Conservation (phyloP, 2,329 filamentous ascomycete genomes). For the Aspergillus melleus region DNA sequence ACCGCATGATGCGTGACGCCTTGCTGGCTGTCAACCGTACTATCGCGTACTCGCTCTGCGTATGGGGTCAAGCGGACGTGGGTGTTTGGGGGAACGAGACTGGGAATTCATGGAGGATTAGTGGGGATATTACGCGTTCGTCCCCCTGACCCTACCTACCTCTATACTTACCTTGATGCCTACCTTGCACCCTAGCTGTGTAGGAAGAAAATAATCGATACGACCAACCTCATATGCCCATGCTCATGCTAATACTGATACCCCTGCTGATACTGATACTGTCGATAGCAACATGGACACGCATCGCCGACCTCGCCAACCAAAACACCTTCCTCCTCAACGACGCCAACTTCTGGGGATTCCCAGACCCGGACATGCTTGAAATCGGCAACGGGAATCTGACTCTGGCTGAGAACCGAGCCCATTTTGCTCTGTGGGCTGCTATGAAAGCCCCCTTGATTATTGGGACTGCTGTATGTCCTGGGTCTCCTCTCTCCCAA, state of each 20-base stretch:
- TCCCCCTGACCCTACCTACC: no score
- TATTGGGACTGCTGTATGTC: constrained; percentile 44
- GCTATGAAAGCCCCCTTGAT: constrained; percentile 53
- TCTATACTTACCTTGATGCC: no score
- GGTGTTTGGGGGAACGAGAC: constrained; percentile 52
- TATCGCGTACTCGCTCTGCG: constrained; percentile 55
- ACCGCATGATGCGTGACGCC: constrained; percentile 54
- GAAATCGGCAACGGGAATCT: constrained; percentile 54
- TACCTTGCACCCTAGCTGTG: no score
- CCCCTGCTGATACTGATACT: neutral
- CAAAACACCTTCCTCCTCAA: constrained; percentile 50
- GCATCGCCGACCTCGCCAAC: constrained; percentile 48
- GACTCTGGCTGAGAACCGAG: constrained; percentile 47
- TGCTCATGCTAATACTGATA: neutral
- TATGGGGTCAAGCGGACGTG: constrained; percentile 55
- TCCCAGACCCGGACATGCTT: constrained; percentile 53
- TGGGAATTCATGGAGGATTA: constrained; percentile 49
- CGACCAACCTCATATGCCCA: no score
- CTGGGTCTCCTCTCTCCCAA: neutral
- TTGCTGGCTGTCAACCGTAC: constrained; percentile 45
- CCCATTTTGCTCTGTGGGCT: constrained; percentile 56
- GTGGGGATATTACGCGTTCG: constrained; percentile 33
- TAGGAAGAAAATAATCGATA: no score
- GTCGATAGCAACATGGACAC: constrained; percentile 23
- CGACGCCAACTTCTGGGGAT: constrained; percentile 50